These are phyloP conservation scores for Colletotrichum tropicale DNA, from an alignment of 2,329 filamentous ascomycete species.

Conservation along the genomic window DNA sequence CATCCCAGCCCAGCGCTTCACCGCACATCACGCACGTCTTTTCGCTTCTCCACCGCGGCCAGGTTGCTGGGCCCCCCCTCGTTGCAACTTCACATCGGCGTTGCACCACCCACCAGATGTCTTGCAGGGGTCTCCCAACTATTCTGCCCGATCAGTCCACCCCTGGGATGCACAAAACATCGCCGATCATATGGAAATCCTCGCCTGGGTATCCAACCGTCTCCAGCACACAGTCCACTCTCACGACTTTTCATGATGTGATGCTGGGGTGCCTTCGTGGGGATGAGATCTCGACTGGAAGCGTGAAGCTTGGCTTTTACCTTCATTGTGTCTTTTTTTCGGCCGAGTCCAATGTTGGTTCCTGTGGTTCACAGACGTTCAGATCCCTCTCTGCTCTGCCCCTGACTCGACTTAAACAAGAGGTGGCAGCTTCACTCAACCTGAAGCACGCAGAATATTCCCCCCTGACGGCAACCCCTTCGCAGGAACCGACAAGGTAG, in stretches of 20 bases:
- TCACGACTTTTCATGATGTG: background rate
- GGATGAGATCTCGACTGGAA: background rate
- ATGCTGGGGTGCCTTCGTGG: slow-evolving; percentile 7
- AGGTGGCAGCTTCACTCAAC: slow-evolving; percentile 2
- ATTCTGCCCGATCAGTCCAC: slow-evolving; percentile 1
- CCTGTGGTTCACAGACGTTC: background rate
- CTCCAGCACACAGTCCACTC: background rate
- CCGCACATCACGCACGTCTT: slow-evolving; percentile 8
- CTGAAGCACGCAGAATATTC: background rate
- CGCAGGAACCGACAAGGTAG: background rate
- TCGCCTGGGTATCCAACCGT: background rate
- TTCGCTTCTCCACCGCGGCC: background rate
- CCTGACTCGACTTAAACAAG: background rate
- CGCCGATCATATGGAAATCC: slow-evolving; percentile 11
- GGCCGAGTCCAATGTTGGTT: background rate
- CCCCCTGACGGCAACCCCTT: background rate
- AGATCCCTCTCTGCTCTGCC: background rate
- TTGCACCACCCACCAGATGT: background rate
- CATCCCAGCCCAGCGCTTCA: slow-evolving; percentile 2
- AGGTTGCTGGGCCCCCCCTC: background rate
- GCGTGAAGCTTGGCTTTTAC: slow-evolving; percentile 7
- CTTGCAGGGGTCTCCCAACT: background rate
- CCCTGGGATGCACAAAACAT: background rate
- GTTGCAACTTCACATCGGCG: background rate
- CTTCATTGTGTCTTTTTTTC: background rate